A percentile compares a stretch with the other conserved stretches of the same genome.
Conservation (phyloP, 2,329 filamentous ascomycete species). For the Clarireedia homoeocarpa region DNA sequence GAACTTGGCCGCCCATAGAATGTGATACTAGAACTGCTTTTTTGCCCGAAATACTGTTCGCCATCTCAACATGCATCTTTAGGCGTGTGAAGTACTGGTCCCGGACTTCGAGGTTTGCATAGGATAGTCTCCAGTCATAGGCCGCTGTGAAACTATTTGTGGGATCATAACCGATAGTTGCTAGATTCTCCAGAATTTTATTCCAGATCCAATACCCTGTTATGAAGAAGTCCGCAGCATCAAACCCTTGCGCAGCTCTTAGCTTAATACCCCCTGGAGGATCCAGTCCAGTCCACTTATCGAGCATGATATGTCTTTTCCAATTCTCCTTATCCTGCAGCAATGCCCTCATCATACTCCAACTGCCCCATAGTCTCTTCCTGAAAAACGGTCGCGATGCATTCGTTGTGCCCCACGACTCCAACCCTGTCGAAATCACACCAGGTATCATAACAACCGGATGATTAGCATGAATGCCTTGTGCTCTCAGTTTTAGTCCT, state of each 20-base stretch:
- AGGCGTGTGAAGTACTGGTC: slow-evolving; percentile 92
- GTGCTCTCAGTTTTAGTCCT: slow-evolving; percentile 70
- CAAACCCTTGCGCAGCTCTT: slow-evolving; percentile 89
- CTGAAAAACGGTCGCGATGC: slow-evolving; percentile 84
- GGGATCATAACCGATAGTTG: slow-evolving; percentile 92
- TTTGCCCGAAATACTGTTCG: slow-evolving; percentile 60
- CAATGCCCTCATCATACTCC: slow-evolving; percentile 96
- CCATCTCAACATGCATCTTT: slow-evolving; percentile 84
- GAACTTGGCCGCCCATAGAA: slow-evolving; percentile 94
- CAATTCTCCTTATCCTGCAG: slow-evolving; percentile 88
- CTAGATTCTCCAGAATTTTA: slow-evolving; percentile 95
- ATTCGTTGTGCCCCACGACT: slow-evolving; percentile 91
- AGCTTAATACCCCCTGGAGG: slow-evolving; percentile 77
- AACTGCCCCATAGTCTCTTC: slow-evolving; percentile 92
- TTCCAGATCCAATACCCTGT: slow-evolving; percentile 88
- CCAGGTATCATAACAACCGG: slow-evolving; percentile 96
- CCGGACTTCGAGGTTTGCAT: slow-evolving; percentile 77
- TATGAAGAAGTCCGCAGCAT: slow-evolving; percentile 93
- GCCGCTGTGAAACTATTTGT: slow-evolving; percentile 62
- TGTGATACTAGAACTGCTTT: slow-evolving; percentile 87
- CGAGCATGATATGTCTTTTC: slow-evolving; percentile 96
- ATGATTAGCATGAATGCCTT: slow-evolving; percentile 75
- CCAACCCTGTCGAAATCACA: slow-evolving; percentile 92
- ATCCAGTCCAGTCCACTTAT: slow-evolving; percentile 84
- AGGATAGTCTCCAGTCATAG: slow-evolving; percentile 90